Conservation (phyloP, 164 flowering plant genomes). For the Dillenia suffruticosa region DNA sequence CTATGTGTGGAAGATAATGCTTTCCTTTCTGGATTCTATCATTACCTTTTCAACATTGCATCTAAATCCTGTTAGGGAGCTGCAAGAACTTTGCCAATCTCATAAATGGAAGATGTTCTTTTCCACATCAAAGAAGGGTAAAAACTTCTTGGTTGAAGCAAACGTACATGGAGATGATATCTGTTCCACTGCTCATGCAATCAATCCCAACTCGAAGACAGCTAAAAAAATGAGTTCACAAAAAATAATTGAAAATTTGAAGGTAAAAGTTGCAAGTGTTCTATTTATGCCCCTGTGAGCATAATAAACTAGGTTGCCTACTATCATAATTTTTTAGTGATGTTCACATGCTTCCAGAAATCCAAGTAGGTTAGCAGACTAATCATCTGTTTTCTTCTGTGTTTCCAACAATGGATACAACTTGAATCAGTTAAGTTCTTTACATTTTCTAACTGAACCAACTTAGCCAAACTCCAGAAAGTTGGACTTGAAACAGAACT, state of each 20-base stretch:
- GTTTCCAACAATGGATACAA: too few relatives aligned
- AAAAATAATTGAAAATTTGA: conserved; percentile 29
- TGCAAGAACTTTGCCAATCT: conserved; percentile 76
- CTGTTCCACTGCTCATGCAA: conserved; percentile 26
- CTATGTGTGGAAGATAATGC: conserved; percentile 57
- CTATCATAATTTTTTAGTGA: background rate
- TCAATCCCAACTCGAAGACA: conserved; percentile 44
- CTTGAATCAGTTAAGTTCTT: too few relatives aligned
- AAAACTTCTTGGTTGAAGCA: conserved; percentile 37
- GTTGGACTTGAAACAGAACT: too few relatives aligned
- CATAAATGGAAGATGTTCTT: conserved; percentile 35
- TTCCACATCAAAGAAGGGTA: conserved; percentile 28
- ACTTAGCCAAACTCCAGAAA: too few relatives aligned
- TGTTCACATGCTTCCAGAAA: too few relatives aligned
- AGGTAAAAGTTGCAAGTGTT: conserved; percentile 36
- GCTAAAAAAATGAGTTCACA: conserved; percentile 57
- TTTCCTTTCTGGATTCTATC: conserved; percentile 57
- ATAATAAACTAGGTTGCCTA: background rate
- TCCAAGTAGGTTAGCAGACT: too few relatives aligned
- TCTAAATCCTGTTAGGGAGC: conserved; percentile 68
- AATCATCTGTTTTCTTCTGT: too few relatives aligned
- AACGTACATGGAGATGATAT: conserved; percentile 27
- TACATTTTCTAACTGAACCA: too few relatives aligned
- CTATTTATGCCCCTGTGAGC: background rate
- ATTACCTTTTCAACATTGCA: conserved; percentile 48